Percentiles rank a stretch among this genome's conserved stretches.
phyloP scores from a whole-genome alignment of 2,329 filamentous ascomycete species.

The Metarhizium anisopliae region DNA sequence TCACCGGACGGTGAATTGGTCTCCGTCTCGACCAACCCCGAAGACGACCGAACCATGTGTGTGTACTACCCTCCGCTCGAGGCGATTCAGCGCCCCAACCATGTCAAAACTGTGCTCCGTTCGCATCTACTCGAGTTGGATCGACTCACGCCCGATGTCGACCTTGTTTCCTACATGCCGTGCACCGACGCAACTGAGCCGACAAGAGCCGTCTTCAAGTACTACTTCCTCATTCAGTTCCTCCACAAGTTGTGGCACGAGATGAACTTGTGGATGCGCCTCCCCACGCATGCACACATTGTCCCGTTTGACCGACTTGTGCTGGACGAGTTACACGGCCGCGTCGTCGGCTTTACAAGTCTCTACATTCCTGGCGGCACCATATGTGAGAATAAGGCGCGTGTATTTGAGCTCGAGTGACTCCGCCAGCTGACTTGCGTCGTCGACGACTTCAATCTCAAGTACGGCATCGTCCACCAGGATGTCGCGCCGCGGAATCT shows the following conservation, averaged over 20 bases:
- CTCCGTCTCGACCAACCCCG: conserved; percentile 12
- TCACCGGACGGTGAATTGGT: conserved; percentile 10
- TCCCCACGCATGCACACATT: conserved; percentile 26
- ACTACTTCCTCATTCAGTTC: conserved; percentile 18
- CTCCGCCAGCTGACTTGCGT: conserved; percentile 7
- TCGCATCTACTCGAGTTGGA: conserved; percentile 19
- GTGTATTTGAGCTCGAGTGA: not conserved
- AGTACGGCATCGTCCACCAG: conserved; percentile 27
- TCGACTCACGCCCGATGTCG: conserved; percentile 16
- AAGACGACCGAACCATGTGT: conserved; percentile 19
- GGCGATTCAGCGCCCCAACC: conserved; percentile 9
- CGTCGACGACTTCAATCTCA: conserved; percentile 28
- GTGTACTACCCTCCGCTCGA: conserved; percentile 16
- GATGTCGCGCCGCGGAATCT: conserved; percentile 29
- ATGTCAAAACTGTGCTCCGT: conserved; percentile 6
- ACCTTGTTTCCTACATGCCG: conserved; percentile 14
- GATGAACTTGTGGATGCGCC: conserved; percentile 23
- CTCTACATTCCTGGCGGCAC: conserved; percentile 26
- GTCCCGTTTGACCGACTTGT: conserved; percentile 24
- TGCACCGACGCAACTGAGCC: conserved; percentile 5
- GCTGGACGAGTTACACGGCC: conserved; percentile 21
- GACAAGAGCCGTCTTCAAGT: conserved; percentile 23
- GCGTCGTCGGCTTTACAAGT: conserved; percentile 9
- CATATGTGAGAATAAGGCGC: conserved; percentile 13
- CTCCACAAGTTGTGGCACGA: conserved; percentile 21